These are phyloP conservation scores for Ajuga chamaepitys DNA, from an alignment of 257 asterid species.

Conservation along the genomic window DNA sequence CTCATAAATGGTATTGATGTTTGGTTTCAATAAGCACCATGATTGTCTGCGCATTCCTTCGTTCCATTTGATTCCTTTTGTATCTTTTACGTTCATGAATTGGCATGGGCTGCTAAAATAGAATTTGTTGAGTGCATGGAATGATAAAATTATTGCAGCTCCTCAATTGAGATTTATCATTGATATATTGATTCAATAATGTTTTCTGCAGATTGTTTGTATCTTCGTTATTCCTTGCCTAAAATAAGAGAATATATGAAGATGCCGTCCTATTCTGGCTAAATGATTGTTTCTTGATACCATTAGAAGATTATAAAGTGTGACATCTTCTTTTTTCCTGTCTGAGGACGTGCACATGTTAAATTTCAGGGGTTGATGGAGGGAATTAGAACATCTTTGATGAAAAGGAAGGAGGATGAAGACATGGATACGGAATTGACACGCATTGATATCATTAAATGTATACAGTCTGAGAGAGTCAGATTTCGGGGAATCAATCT, in stretches of 20 bases:
- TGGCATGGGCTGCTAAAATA: not conserved
- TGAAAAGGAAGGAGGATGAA: slow-evolving; percentile 69
- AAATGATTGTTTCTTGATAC: not conserved
- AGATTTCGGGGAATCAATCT: slow-evolving; percentile 90
- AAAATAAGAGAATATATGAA: not conserved
- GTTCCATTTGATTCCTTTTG: not conserved
- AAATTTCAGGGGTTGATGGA: slow-evolving; percentile 65
- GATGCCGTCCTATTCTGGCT: slow-evolving; percentile 6
- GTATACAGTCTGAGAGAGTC: slow-evolving; percentile 89
- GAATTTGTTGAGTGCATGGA: not conserved
- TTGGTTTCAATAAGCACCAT: not conserved
- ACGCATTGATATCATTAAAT: slow-evolving; percentile 83
- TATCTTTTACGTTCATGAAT: not conserved
- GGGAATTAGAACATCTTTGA: slow-evolving; percentile 47
- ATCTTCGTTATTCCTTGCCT: not conserved
- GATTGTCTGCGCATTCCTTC: not conserved
- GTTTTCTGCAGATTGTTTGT: not conserved
- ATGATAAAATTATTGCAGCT: not conserved
- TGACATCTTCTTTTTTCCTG: not conserved
- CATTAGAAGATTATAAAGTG: not conserved
- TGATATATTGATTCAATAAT: not conserved
- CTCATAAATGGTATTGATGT: not conserved
- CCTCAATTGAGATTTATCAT: not conserved
- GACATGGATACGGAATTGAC: slow-evolving; percentile 75
- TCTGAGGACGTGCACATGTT: slow-evolving; percentile 2